A percentile compares a stretch with the other conserved stretches of the same genome.
phyloP scores from a whole-genome alignment of 2,329 filamentous ascomycete species.

The Xylaria sp. region DNA sequence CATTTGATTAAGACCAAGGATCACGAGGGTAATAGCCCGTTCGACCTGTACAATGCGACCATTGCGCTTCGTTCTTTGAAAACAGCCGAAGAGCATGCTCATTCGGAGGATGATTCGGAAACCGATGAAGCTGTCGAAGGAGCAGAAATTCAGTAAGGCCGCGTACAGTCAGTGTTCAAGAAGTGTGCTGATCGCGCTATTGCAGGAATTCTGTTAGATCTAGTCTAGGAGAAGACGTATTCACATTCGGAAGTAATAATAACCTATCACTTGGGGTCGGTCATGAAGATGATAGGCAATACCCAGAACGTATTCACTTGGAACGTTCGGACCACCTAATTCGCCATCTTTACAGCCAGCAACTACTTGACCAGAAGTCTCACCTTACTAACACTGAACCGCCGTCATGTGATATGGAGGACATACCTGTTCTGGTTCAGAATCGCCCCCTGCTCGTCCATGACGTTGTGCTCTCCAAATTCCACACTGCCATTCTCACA shows the following conservation, averaged over 20 bases:
- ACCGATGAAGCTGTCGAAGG: conserved; percentile 62
- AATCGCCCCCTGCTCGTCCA: conserved; percentile 80
- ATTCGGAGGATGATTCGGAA: conserved; percentile 64
- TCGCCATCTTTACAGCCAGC: conserved; percentile 76
- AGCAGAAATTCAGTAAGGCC: conserved; percentile 43
- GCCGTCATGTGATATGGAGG: conserved; percentile 52
- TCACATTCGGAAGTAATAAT: conserved; percentile 95
- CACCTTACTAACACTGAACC: conserved; percentile 47
- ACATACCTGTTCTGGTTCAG: conserved; percentile 78
- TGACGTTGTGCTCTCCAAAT: conserved; percentile 87
- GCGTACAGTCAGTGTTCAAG: conserved; percentile 30
- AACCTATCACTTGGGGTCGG: conserved; percentile 92
- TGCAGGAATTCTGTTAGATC: conserved; percentile 46
- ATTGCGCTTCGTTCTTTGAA: conserved; percentile 81
- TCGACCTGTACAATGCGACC: conserved; percentile 90
- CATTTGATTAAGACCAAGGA: conserved; percentile 95
- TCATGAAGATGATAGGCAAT: conserved; percentile 95
- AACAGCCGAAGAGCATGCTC: conserved; percentile 42
- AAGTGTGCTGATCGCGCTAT: conserved; percentile 17
- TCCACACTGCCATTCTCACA: conserved; percentile 90
- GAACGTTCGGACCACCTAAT: conserved; percentile 82
- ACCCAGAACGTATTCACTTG: conserved; percentile 83
- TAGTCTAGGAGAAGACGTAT: conserved; percentile 82
- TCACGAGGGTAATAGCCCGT: conserved; percentile 91
- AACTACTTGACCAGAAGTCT: conserved; percentile 61